Base-by-base conservation (phyloP, 306 rosid genomes). In the Urtica urens region DNA sequence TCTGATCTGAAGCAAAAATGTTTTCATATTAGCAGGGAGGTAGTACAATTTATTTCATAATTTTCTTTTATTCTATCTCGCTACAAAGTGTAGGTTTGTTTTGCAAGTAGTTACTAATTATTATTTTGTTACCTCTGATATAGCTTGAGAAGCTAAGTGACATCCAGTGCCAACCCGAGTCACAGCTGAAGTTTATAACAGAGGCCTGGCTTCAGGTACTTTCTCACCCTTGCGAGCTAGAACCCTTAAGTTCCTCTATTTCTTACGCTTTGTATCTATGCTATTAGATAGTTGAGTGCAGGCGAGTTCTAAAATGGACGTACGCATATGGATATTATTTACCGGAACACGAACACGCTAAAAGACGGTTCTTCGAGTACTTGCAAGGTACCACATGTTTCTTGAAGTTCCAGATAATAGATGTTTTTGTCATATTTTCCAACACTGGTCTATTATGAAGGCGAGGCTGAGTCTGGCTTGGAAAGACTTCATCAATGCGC, bases 181-280 rank as follows among this genome's bases (percentile, higher is more conserved):
- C 96, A 28, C 96, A 87, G 74, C 85, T 87, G 13, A 87, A 87
- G 86, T 87, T 87, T 71, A 79, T 83, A 52, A 80, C 84, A 23
- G 96, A 87, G 71, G 96, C 96, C 53, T 87, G 96, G 96, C 75
- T 75, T 51, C 96, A 87, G 87, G 96, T 87, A 35, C 6, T 45
- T 22, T 45, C 49, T 20, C 30, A 3, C 15, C n/a, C 15, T 35
- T 35, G 10, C n/a, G 2, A 3, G 40, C n/a, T 35, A 35, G 10
- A 10, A 13, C n/a, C n/a, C n/a, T n/a, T 35, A 35, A 35, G 4
- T 35, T 35, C 3, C 22, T 8, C 7, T 22, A 23, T 21, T 45
- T 13, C 11, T 44, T 7, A 11, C n/a, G 24, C 22, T 6, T 10
- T 24, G 11, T 13, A 13, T 7, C 21, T 20, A 13, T 25, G 4